Percentiles rank a stretch among this genome's conserved stretches.
phyloP scores from a whole-genome alignment of 2,329 filamentous ascomycete species.

The Ophiosphaerella korrae region DNA sequence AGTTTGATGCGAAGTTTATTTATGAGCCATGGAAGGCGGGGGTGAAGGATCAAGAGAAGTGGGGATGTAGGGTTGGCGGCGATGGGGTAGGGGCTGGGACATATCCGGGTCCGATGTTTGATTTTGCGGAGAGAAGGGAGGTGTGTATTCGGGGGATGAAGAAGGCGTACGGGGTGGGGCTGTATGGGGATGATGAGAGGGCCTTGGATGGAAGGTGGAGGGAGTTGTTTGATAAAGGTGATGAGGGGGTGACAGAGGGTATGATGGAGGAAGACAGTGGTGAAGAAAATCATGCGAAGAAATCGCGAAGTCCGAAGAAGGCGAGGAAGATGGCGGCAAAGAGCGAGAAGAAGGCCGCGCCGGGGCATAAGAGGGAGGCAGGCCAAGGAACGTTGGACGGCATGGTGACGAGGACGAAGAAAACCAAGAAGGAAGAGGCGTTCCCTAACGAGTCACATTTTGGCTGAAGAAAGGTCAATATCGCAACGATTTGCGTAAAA shows the following conservation, averaged over 20 bases:
- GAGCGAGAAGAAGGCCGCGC: slow-evolving; percentile 44
- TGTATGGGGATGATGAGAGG: slow-evolving; percentile 67
- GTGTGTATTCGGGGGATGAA: slow-evolving; percentile 72
- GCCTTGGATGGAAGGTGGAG: slow-evolving; percentile 67
- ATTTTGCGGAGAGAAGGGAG: slow-evolving; percentile 67
- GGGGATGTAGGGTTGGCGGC: slow-evolving; percentile 66
- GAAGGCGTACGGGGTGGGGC: slow-evolving; percentile 67
- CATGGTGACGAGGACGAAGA: slow-evolving; percentile 40
- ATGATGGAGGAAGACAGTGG: slow-evolving; percentile 43
- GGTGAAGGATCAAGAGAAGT: slow-evolving; percentile 69
- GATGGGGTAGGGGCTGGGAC: slow-evolving; percentile 21
- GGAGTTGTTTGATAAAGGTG: slow-evolving; percentile 53
- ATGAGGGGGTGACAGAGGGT: slow-evolving; percentile 53
- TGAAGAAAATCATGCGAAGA: slow-evolving; percentile 11
- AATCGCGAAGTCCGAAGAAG: slow-evolving; percentile 15
- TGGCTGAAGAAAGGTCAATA: slow-evolving; percentile 3
- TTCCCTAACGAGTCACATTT: slow-evolving; percentile 20
- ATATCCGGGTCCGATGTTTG: slow-evolving; percentile 80
- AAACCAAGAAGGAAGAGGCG: slow-evolving; percentile 32
- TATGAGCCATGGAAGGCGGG: slow-evolving; percentile 82
- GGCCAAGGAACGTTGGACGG: slow-evolving; percentile 52
- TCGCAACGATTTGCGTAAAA: no score
- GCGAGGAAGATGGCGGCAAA: slow-evolving; percentile 54
- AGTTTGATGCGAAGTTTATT: slow-evolving; percentile 70
- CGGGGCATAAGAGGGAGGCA: slow-evolving; percentile 64